Base-by-base conservation (phyloP, 2,329 filamentous ascomycete genomes). In the Zasmidium citrigriseum region DNA sequence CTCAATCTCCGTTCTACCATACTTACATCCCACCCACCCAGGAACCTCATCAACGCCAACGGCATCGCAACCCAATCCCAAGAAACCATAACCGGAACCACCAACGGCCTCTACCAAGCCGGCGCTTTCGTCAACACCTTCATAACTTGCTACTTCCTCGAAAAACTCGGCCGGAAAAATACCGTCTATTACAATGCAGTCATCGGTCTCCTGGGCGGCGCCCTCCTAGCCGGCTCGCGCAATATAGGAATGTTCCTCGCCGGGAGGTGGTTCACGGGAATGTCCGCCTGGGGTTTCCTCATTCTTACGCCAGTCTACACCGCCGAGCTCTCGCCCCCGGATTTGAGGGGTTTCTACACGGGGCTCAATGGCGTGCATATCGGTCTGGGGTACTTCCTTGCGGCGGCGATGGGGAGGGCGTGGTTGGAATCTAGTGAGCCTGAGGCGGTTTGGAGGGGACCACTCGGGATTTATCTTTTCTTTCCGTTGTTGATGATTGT, bases 211-310 rank as follows among this genome's bases (percentile, higher is more conserved):
- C 21, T 48, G 16, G 46, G 46, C 21, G 46, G 46, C 14, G 46
- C 20, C 16, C 46, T 48, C 11, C 46, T 48, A 18, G 22, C 22
- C 21, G 46, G 46, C 18, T 23, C 46, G 3, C 46, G 46, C 46
- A 48, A 48, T 18, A 48, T 48, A n/a, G 11, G 46, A 18, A 48
- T 48, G 46, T 48, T 48, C 46, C 46, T 48, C 21, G 46, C 46
- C 22, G 46, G 46, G 20, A 18, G 46, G 3, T 48, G 46, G 46
- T 48, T 48, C 46, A 48, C 46, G 10, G 46, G 46, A 5, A 48
- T 48, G 46, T 23, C 20, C 11, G 46, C 46, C 4, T 48, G 46
- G 46, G 46, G 21, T 24, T 48, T 48, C 46, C 21, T 48, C 5
- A 48, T 48, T 3, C 21, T 48, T 10, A 48, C 46, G 18, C 46